Base-by-base conservation (phyloP, 2,329 filamentous ascomycete species). In the Colletotrichum gigasporum region DNA sequence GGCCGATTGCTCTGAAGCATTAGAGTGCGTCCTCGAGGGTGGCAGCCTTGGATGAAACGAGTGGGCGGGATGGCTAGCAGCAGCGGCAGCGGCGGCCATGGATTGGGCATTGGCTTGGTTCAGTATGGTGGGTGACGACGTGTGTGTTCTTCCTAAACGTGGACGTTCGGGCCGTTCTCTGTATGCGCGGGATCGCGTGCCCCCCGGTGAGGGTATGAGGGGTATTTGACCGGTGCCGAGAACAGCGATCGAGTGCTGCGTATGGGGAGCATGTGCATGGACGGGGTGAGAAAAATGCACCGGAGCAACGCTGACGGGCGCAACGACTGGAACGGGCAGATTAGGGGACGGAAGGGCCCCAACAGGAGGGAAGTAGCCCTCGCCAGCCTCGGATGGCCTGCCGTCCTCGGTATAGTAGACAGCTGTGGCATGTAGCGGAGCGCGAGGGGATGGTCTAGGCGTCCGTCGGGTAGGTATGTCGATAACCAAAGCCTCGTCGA, bases 401-500 rank as follows among this genome's bases (percentile, higher is more conserved):
- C 82, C 80, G 20, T 92, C 89, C 26, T 93, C 90, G 67, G 83
- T 73, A 72, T 87, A 86, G 72, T 87, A 87, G 65, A 82, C 80
- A 45, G 83, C 79, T 14, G 79, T 73, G 45, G 77, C 72, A 69
- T 80, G 76, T 45, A 81, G 74, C 59, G 85, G 78, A 7, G 78
- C 75, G 63, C 90, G 85, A 3, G 94, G 94, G 9, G 94, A 97
- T 10, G 92, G 89, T 69, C 90, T 91, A 1, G 94, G 94, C 0
- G 93, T 94, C 64, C 91, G 87, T 56, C 89, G 87, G 34, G 84
- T 80, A 14, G 94, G 93, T 18, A 96, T 89, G 71, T 98, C 94
- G 73, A 99, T 97, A 68, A 97, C 75, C 66, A 99, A 84, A 7
- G 96, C 96, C 73, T 99, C 96, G 56, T 94, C 91, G 45, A 97